Evolutionary conservation across 192 early-diverging fungal species (phyloP), one percentile per base, ranked within the genome.

Genomic region (Lunasporangiospora selenospora): DNA sequence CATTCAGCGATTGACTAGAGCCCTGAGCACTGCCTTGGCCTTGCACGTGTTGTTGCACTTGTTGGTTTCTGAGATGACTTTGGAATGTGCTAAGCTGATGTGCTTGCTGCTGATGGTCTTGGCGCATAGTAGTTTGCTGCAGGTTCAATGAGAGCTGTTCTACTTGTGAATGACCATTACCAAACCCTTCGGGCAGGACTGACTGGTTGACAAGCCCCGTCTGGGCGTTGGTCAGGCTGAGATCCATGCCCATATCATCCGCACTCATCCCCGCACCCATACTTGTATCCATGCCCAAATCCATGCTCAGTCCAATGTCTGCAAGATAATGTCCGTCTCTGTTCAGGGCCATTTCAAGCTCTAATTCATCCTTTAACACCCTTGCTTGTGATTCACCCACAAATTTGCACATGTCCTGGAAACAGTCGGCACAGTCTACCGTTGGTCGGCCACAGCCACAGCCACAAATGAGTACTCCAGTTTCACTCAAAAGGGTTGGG

Each of bases 381-480:
- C 34, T 73, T 7, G 69, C 61, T 19, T 73, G 69, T 23, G 69
- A 63, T 37, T 73, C 60, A 13, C 69, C 69, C 3, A 73, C 61
- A 40, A 63, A 73, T 30, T 62, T 54, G 29, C 59, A 62, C 69
- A 73, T 73, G 31, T 73, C 69, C 16, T 55, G 46, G 53, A 63
- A 73, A 23, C 69, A 73, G 11, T 73, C 69, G 31, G 53, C 48
- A 53, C 69, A 73, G 23, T 73, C 69, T 7, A 73, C 69, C 1
- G 69, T 73, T 9, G 69, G 60, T 5, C 69, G 69, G 24, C 69
- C 59, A 31, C 69, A 73, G 1, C 69, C 69, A 40, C 69, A 73
- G 9, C 69, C 69, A 24, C 69, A 73, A 5, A 63, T 73, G 42
- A 73, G 21, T 1, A 73, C 49, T 16, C 69, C 60, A 32, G 57